Conservation (phyloP, 2,329 filamentous ascomycete genomes). For the Cladosporium sp. region DNA sequence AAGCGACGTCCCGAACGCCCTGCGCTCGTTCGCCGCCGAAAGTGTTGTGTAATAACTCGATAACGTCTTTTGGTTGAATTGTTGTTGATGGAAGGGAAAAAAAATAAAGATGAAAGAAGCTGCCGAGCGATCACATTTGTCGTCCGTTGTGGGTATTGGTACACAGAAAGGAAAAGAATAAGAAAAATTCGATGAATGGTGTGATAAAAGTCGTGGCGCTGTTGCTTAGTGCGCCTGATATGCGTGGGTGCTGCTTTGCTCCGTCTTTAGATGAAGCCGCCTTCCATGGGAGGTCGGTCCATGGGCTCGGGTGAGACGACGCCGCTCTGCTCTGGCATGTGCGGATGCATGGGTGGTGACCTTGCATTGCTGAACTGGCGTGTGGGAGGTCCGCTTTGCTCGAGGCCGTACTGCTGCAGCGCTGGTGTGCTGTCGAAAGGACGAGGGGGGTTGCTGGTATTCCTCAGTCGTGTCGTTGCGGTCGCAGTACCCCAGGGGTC, state of each 20-base stretch:
- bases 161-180: neutral
- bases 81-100: neutral
- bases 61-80: neutral
- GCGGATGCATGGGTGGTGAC: constrained; percentile 16
- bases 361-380: constrained; percentile 16
- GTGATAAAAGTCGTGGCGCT: neutral
- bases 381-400: constrained; percentile 15
- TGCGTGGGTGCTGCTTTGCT: neutral
- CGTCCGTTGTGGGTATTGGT: constrained; percentile 16
- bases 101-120: neutral
- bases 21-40: neutral
- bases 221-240: neutral
- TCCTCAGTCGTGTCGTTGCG: constrained; percentile 1
- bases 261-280: constrained; percentile 18
- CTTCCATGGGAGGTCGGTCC: constrained; percentile 18
- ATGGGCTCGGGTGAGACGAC: constrained; percentile 10
- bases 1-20: neutral
- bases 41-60: too few species aligned
- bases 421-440: constrained; percentile 26
- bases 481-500: constrained; percentile 26
- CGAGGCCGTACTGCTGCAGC: constrained; percentile 25
- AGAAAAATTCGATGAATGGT: neutral
- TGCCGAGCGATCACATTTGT: constrained; percentile 6
- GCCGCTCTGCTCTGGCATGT: constrained; percentile 13
- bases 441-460: constrained; percentile 15